These are phyloP conservation scores for Cercospora berteroae DNA, from an alignment of 2,329 filamentous ascomycete species.

Conservation along the genomic window DNA sequence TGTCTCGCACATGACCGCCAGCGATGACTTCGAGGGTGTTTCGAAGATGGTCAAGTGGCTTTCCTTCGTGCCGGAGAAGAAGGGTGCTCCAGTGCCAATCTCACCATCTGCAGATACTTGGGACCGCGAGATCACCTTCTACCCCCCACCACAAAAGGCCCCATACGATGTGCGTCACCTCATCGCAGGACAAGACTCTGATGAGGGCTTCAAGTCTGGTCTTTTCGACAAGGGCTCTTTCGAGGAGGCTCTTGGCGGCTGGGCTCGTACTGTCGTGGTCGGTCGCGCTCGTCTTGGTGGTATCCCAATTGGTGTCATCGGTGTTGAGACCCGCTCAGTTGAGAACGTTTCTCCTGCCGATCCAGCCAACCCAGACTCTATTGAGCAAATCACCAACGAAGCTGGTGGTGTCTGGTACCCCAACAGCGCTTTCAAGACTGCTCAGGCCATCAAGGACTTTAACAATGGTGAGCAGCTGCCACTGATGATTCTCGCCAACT, in stretches of 20 bases:
- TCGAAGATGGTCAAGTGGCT: constrained; percentile 98
- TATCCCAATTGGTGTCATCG: constrained; percentile 98
- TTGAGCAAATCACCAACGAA: constrained; percentile 90
- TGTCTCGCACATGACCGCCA: constrained; percentile 98
- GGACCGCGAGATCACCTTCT: constrained; percentile 88
- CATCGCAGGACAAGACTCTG: constrained; percentile 82
- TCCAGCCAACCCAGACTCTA: constrained; percentile 96
- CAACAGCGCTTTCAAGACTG: constrained; percentile 99
- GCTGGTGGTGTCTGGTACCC: constrained; percentile 99
- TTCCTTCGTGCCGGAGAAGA: constrained; percentile 94
- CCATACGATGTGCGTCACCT: constrained; percentile 91
- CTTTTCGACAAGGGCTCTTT: constrained; percentile 97
- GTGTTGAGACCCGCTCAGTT: constrained; percentile 89
- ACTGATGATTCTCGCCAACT: constrained; percentile 98
- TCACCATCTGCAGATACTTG: constrained; percentile 79
- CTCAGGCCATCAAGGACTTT: constrained; percentile 97
- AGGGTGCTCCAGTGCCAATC: constrained; percentile 89
- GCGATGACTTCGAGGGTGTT: constrained; percentile 95
- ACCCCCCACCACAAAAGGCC: constrained; percentile 76
- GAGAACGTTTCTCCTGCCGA: constrained; percentile 97
- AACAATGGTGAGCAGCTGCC: constrained; percentile 98
- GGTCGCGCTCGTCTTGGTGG: constrained; percentile 94
- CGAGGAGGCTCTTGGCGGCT: constrained; percentile 92
- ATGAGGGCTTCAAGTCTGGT: constrained; percentile 81
- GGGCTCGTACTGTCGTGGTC: constrained; percentile 94